Conservation (phyloP, 257 asterid species). For the Ilex asprella region DNA sequence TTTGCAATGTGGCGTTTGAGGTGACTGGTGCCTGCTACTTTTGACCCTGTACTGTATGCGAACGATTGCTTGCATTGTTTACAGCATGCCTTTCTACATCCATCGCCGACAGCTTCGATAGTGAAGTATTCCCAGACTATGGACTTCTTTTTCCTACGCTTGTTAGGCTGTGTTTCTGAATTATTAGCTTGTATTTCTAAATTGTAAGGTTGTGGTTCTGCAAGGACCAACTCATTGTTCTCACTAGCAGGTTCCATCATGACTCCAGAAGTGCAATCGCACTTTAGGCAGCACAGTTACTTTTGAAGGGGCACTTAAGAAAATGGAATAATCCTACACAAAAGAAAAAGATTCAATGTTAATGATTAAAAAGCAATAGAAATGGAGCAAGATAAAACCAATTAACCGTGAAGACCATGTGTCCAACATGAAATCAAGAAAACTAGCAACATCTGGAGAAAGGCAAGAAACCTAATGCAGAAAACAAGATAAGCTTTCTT, state of each 20-base stretch:
- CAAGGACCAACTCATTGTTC: conserved; percentile 34
- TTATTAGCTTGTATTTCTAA: conserved; percentile 30
- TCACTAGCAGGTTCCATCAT: background rate
- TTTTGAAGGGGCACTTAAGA: background rate
- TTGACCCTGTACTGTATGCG: conserved; percentile 91
- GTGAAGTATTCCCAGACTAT: conserved; percentile 98
- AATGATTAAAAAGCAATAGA: background rate
- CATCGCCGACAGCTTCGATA: conserved; percentile 64
- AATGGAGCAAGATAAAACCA: background rate
- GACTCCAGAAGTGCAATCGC: background rate
- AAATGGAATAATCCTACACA: background rate
- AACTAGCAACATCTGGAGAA: background rate
- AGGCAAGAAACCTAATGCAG: too few species aligned
- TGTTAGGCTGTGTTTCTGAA: conserved; percentile 26
- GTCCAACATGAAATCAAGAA: background rate
- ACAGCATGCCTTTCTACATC: conserved; percentile 84
- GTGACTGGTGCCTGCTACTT: conserved; percentile 97
- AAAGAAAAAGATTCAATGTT: background rate
- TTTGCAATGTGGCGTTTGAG: conserved; percentile 95
- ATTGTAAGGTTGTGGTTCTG: conserved; percentile 26
- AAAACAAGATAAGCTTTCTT: too few species aligned
- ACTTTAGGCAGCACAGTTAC: background rate
- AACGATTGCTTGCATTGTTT: conserved; percentile 97
- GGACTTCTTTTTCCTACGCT: conserved; percentile 88
- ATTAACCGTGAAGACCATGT: background rate